Conservation (phyloP, 2,329 filamentous ascomycete species). For the Sporothrix euskadiensis region DNA sequence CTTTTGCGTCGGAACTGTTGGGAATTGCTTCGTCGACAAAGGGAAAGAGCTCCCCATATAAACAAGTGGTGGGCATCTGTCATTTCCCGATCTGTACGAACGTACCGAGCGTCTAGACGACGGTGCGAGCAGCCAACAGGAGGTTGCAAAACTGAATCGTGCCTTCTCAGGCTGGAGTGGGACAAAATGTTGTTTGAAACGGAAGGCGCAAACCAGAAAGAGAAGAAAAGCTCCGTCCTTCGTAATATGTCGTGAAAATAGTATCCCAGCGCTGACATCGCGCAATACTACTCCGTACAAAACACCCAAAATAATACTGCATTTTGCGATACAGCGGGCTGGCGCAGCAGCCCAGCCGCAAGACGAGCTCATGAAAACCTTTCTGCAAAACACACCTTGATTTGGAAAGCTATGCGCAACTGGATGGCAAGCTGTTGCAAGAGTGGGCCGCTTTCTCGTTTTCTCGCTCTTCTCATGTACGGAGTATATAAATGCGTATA, state of each 20-base stretch:
- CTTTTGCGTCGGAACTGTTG: neutral
- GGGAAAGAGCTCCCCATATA: neutral
- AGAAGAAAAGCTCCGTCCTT: neutral
- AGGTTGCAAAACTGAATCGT: slow-evolving; percentile 4
- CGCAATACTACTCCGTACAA: no score
- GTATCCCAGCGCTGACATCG: neutral
- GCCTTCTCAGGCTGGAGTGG: slow-evolving; percentile 7
- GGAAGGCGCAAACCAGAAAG: slow-evolving; percentile 6
- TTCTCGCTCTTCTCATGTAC: neutral
- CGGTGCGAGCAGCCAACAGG: slow-evolving; percentile 2
- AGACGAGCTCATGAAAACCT: neutral
- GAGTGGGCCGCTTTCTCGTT: neutral
- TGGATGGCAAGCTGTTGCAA: neutral
- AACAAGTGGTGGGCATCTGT: neutral
- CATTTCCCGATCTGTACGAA: slow-evolving; percentile 1
- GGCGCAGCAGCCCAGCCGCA: slow-evolving; percentile 5
- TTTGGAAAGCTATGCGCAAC: slow-evolving; percentile 24
- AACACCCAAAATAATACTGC: neutral
- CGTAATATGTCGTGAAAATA: neutral
- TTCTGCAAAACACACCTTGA: slow-evolving; percentile 12
- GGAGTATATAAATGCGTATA: no score
- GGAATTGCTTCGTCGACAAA: neutral
- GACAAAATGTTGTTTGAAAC: neutral
- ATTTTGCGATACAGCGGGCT: neutral
- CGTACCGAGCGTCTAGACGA: neutral